Evolutionary conservation across 2,329 filamentous ascomycete species (phyloP), one percentile per base, ranked within the genome.

Genomic region (Botrytis pseudocinerea): DNA sequence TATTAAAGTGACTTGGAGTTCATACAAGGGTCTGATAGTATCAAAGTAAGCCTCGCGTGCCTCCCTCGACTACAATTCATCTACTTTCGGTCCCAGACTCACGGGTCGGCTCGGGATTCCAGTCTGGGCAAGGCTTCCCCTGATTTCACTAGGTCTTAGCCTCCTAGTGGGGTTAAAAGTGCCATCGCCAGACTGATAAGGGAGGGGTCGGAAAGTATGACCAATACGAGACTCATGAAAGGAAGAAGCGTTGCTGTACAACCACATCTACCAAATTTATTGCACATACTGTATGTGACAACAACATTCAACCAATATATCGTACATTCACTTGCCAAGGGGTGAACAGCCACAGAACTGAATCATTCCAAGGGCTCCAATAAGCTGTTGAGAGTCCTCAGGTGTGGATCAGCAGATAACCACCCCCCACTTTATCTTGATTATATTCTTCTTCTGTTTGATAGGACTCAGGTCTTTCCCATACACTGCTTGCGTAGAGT

Each of bases 111-210:
- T 71, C 70, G 70, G 61, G 35, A 57, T 44, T 71, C 46, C 35
- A 42, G 57, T n/a, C 70, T 46, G 46, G 40, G 69, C 57, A 48
- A 51, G 59, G 20, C 20, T 59, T 70, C 57, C 69, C 69, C 68
- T 51, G 44, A 66, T 54, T 57, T 63, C 38, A 69, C 40, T 61
- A 69, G 28, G 14, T 20, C 22, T 28, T 60, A n/a, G 18, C 32
- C 68, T 28, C 40, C 14, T 28, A 44, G 44, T 46, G 40, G 60
- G 70, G 70, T 48, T 46, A 64, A 65, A 46, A 46, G 40, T 57
- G 38, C 38, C 68, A 44, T 42, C 40, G 54, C 65, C 60, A 71
- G 25, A 65, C 61, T 66, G 70, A 71, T 71, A 71, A 66, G 70
- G 22, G 54, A 70, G 68, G 54, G 40, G 40, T 62, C 54, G 57